phyloP scores from a whole-genome alignment of 805 yeast genomes.

The Candida palmyrensis region DNA sequence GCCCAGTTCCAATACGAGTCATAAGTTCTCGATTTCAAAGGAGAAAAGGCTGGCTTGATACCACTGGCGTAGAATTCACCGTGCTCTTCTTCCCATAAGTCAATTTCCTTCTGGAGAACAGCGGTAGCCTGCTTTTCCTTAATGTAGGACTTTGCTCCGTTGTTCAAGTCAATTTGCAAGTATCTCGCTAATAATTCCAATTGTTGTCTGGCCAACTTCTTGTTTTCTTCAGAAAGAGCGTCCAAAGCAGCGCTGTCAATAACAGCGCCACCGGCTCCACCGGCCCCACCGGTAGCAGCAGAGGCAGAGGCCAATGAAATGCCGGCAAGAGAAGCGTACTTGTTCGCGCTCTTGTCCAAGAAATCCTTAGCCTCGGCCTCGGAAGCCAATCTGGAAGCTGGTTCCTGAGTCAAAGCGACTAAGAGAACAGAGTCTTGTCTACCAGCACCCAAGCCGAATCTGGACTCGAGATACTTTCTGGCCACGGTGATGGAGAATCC shows the following conservation, averaged over 20 bases:
- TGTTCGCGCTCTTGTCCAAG: constrained; percentile 76
- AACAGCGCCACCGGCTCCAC: constrained; percentile 75
- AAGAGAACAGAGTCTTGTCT: constrained; percentile 91
- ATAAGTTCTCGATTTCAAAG: constrained; percentile 90
- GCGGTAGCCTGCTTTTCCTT: constrained; percentile 81
- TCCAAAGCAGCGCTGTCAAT: constrained; percentile 95
- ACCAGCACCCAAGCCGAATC: constrained; percentile 91
- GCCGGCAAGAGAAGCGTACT: constrained; percentile 82
- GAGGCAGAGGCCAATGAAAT: constrained; percentile 67
- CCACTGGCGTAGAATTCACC: constrained; percentile 95
- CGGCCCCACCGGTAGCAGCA: constrained; percentile 52
- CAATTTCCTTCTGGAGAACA: constrained; percentile 83
- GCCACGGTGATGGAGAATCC: constrained; percentile 92
- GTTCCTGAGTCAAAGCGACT: constrained; percentile 82
- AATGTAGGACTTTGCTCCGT: constrained; percentile 81
- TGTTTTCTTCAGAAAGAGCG: constrained; percentile 67
- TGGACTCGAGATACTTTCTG: constrained; percentile 84
- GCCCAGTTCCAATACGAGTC: constrained; percentile 99
- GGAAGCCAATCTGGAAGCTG: constrained; percentile 77
- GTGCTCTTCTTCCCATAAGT: constrained; percentile 74
- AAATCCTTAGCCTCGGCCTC: constrained; percentile 89
- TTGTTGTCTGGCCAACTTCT: constrained; percentile 66
- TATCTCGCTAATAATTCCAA: constrained; percentile 92
- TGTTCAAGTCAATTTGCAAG: constrained; percentile 85
- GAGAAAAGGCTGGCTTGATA: constrained; percentile 82